Evolutionary conservation across 2,329 filamentous ascomycete genomes (phyloP).

Genomic region (Cordyceps farinosa): DNA sequence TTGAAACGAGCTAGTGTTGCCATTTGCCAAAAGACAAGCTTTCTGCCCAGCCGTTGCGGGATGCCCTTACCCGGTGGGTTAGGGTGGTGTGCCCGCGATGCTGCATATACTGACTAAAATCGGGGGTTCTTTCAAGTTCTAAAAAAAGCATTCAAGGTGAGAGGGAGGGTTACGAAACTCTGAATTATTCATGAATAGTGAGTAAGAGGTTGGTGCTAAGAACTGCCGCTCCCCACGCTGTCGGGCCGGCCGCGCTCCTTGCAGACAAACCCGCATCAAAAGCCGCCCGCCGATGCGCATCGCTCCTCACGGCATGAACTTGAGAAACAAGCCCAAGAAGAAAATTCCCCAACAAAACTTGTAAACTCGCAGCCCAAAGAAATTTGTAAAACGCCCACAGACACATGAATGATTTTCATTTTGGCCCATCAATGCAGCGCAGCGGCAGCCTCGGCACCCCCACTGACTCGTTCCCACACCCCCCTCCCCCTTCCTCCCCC

Average conservation of each 20-base stretch:
- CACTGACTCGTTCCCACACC: background rate
- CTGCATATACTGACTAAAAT: background rate
- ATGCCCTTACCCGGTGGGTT: conserved; percentile 2
- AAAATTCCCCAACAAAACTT: background rate
- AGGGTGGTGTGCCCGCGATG: background rate
- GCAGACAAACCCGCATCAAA: too few relatives aligned
- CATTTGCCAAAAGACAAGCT: background rate
- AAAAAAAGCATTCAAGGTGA: background rate
- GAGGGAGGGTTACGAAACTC: background rate
- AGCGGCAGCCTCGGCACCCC: background rate
- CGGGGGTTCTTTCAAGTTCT: background rate
- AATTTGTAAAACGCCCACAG: background rate
- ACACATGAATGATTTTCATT: conserved; percentile 8
- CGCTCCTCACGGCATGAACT: background rate
- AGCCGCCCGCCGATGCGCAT: background rate
- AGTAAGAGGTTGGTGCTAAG: too few relatives aligned
- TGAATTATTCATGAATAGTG: too few relatives aligned
- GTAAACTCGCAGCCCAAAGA: background rate
- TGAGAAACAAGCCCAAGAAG: background rate
- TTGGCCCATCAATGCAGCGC: background rate
- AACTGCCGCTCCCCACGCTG: too few relatives aligned
- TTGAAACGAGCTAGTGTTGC: conserved; percentile 1
- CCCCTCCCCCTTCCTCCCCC: background rate
- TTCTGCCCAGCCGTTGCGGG: background rate
- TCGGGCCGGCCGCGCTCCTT: too few relatives aligned